Evolutionary conservation across 2,329 filamentous ascomycete genomes (phyloP).

Genomic region (Sclerotinia glacialis): DNA sequence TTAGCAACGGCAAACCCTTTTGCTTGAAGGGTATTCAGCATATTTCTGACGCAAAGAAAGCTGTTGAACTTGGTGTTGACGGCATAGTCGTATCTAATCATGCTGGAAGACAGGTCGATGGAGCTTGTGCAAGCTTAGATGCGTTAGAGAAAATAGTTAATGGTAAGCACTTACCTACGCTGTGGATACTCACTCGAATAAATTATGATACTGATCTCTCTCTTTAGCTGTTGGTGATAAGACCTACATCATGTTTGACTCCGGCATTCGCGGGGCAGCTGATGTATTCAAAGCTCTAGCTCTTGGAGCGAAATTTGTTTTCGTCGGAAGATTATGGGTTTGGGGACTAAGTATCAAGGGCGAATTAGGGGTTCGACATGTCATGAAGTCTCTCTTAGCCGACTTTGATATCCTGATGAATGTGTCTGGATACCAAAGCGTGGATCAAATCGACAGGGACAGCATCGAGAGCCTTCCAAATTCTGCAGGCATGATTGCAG

Average conservation of each 20-base stretch:
- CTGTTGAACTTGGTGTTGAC: slow-evolving; percentile 56
- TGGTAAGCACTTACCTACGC: slow-evolving; percentile 35
- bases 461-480: slow-evolving; percentile 45
- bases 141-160: slow-evolving; percentile 57
- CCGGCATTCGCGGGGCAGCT: slow-evolving; percentile 60
- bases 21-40: slow-evolving; percentile 62
- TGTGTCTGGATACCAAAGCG: slow-evolving; percentile 52
- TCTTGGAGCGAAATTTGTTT: slow-evolving; percentile 61
- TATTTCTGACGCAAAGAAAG: slow-evolving; percentile 55
- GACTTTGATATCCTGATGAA: slow-evolving; percentile 63
- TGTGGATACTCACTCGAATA: not conserved
- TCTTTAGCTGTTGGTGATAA: slow-evolving; percentile 49
- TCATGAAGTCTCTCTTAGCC: slow-evolving; percentile 59
- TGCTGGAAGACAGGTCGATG: slow-evolving; percentile 60
- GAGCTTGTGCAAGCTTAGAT: slow-evolving; percentile 57
- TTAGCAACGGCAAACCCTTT: slow-evolving; percentile 58
- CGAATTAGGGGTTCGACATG: slow-evolving; percentile 58
- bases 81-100: slow-evolving; percentile 60
- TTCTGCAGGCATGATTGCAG: slow-evolving; percentile 42
- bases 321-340: slow-evolving; percentile 60
- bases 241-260: slow-evolving; percentile 63
- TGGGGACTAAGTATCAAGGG: slow-evolving; percentile 60
- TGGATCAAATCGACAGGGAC: slow-evolving; percentile 51
- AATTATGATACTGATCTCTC: not conserved
- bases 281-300: slow-evolving; percentile 67